Evolutionary conservation across 768 basidiomycete species (phyloP), one percentile per base, ranked within the genome.

Genomic region (Trametopsis cervina): DNA sequence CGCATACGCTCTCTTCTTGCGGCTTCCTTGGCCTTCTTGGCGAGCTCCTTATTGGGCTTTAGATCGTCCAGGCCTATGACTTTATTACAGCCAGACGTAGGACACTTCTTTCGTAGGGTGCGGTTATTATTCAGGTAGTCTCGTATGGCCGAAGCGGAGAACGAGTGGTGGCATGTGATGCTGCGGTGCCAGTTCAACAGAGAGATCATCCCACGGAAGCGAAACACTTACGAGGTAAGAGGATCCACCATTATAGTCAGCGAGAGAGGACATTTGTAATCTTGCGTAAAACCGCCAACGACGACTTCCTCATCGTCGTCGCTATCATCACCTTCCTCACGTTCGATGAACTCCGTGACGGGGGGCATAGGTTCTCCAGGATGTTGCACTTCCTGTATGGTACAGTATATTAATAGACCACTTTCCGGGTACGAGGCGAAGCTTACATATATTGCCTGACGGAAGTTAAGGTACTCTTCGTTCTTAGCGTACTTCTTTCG

Each of bases 291-390:
- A 21, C 90, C 92, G 44, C 94, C 94, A 42, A 95, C 71, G 65
- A 92, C 85, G 25, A 98, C 65, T 11, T 96, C 94, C 44, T 92
- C 88, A 25, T 94, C 93, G 44, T 83, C 82, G 49, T 88, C 88
- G 46, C 85, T 88, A 24, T 76, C 81, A 53, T 91, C 89, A 9
- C 80, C 88, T 36, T 77, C 73, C 76, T 92, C 91, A 90, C 70
- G 70, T 76, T 3, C 78, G 74, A 93, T 77, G 48, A 89, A 73
- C 21, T 84, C 79, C 2, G 77, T 81, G 13, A 91, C 70, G 23
- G 89, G 89, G 24, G 89, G 89, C 72, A 93, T 88, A 2, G 78
- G 72, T 9, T 65, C 66, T 1, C 77, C 80, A 6, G 81, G 77
- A 62, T 89, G 69, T 54, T 77, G 72, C 0, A 76, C 76, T 60